These are phyloP conservation scores for Cymodocea nodosa DNA, from an alignment of 116 monocot genomes.

Conservation along the genomic window DNA sequence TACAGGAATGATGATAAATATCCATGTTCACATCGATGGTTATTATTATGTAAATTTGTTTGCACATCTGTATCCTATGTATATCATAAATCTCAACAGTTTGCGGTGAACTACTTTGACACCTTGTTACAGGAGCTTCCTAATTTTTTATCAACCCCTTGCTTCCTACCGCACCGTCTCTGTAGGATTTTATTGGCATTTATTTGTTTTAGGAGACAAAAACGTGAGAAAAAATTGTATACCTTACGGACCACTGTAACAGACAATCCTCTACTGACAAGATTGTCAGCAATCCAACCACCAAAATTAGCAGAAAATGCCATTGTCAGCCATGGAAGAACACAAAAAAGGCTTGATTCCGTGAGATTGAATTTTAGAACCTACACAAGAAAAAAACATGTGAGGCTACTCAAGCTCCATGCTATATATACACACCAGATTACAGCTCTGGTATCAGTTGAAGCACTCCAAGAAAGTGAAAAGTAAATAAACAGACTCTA, in stretches of 20 bases:
- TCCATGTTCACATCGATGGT: too few species aligned
- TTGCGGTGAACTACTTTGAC: too few species aligned
- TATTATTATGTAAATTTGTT: too few species aligned
- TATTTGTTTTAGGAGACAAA: neutral
- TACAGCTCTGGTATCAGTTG: too few species aligned
- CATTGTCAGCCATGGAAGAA: slow-evolving; percentile 93
- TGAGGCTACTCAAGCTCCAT: neutral
- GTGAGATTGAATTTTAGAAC: slow-evolving; percentile 90
- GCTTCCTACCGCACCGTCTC: neutral
- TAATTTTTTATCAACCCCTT: too few species aligned
- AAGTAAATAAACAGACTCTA: too few species aligned
- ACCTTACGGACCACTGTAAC: slow-evolving; percentile 83
- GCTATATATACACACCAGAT: too few species aligned
- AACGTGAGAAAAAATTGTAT: neutral
- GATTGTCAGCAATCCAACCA: slow-evolving; percentile 85
- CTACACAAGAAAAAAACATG: slow-evolving; percentile 10
- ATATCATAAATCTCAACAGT: too few species aligned
- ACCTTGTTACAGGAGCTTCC: too few species aligned
- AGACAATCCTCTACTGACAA: slow-evolving; percentile 58
- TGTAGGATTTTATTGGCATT: neutral
- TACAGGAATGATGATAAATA: too few species aligned
- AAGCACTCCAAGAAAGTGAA: too few species aligned
- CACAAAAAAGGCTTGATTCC: slow-evolving; percentile 71
- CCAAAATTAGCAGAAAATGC: slow-evolving; percentile 85
- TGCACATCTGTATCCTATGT: too few species aligned